Conservation (phyloP, 2,329 filamentous ascomycete species). For the Eurotiales sp. region DNA sequence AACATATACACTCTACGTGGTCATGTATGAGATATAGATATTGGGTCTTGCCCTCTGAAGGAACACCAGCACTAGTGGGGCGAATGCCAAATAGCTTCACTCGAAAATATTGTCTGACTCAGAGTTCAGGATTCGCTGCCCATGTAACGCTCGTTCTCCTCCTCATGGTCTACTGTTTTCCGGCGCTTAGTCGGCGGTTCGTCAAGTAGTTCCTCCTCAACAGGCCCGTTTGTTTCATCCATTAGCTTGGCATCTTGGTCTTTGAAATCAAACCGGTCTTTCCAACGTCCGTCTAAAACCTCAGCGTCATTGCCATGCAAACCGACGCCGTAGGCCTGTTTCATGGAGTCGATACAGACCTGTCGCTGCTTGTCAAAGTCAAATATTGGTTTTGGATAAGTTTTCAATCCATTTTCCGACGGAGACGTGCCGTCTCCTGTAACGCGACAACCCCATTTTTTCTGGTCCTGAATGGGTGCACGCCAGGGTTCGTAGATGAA, state of each 20-base stretch:
- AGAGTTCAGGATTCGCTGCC: too few species aligned
- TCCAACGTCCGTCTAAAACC: slow-evolving; percentile 8
- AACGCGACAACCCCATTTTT: slow-evolving; percentile 62
- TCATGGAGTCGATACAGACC: slow-evolving; percentile 64
- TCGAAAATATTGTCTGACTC: too few species aligned
- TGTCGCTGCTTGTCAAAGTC: slow-evolving; percentile 63
- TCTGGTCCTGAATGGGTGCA: slow-evolving; percentile 64
- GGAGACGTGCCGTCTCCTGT: slow-evolving; percentile 51
- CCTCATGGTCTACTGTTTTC: slow-evolving; percentile 5
- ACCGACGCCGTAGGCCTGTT: slow-evolving; percentile 63
- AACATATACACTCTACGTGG: too few species aligned
- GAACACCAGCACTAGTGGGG: too few species aligned
- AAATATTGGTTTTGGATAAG: slow-evolving; percentile 74
- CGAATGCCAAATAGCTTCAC: too few species aligned
- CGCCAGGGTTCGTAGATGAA: slow-evolving; percentile 67
- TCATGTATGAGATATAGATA: too few species aligned
- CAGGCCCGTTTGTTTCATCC: slow-evolving; percentile 5
- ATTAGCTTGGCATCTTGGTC: slow-evolving; percentile 1
- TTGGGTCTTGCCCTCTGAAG: too few species aligned
- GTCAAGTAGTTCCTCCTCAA: background rate
- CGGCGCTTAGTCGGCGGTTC: slow-evolving; percentile 7
- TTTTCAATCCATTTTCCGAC: slow-evolving; percentile 40
- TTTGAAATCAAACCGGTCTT: background rate
- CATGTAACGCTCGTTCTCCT: slow-evolving; percentile 18
- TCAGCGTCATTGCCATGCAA: slow-evolving; percentile 60